These are phyloP conservation scores for Candida easanensis DNA, from an alignment of 805 yeast species.

Conservation along the genomic window DNA sequence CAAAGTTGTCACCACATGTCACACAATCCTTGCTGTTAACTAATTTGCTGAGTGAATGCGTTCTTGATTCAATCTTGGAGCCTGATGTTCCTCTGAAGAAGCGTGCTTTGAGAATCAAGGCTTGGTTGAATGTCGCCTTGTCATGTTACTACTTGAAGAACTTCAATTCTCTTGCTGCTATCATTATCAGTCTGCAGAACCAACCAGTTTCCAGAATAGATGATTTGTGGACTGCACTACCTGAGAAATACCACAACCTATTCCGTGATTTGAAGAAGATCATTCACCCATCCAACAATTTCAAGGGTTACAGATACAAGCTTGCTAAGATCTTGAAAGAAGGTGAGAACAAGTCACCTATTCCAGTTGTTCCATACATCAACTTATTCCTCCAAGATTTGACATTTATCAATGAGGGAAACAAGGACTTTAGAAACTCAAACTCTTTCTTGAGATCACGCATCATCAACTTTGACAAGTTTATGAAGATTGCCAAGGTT, in stretches of 20 bases:
- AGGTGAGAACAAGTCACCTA: slow-evolving; percentile 34
- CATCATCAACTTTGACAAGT: slow-evolving; percentile 72
- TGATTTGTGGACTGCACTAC: slow-evolving; percentile 56
- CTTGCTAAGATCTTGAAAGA: slow-evolving; percentile 50
- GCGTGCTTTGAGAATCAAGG: slow-evolving; percentile 53
- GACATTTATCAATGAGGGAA: slow-evolving; percentile 82
- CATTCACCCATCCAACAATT: slow-evolving; percentile 74
- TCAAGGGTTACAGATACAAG: slow-evolving; percentile 62
- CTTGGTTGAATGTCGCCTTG: slow-evolving; percentile 73
- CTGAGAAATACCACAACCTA: slow-evolving; percentile 58
- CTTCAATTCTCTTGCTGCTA: slow-evolving; percentile 76
- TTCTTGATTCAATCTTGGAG: slow-evolving; percentile 63
- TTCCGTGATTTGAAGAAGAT: slow-evolving; percentile 64
- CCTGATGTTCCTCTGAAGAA: slow-evolving; percentile 45
- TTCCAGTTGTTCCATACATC: slow-evolving; percentile 75
- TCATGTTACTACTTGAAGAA: slow-evolving; percentile 72
- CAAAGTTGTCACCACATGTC: slow-evolving; percentile 62
- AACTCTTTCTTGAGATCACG: slow-evolving; percentile 44
- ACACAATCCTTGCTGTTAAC: slow-evolving; percentile 63
- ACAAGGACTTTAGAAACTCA: slow-evolving; percentile 62
- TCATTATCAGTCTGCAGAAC: slow-evolving; percentile 73
- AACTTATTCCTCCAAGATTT: slow-evolving; percentile 74
- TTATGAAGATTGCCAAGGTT: slow-evolving; percentile 61
- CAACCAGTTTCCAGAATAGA: slow-evolving; percentile 63
- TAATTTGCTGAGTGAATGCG: slow-evolving; percentile 68